phyloP scores from a whole-genome alignment of 1,139 yeast genomes.

The Pichia sp. region DNA sequence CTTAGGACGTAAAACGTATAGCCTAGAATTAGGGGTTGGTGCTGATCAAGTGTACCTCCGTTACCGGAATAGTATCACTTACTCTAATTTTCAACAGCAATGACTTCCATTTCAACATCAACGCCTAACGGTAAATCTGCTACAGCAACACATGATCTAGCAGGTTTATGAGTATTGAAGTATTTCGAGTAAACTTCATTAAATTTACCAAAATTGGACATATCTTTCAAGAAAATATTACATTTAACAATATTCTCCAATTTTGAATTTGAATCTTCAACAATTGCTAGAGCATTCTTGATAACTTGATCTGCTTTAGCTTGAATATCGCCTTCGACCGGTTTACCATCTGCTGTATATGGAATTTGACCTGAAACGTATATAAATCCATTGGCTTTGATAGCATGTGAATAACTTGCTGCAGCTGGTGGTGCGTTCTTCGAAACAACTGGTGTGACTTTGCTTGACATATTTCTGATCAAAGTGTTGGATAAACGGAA shows the following conservation, averaged over 20 bases:
- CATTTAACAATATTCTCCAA: slow-evolving; percentile 79
- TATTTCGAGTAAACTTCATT: slow-evolving; percentile 77
- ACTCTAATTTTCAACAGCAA: slow-evolving; percentile 54
- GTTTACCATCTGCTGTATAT: slow-evolving; percentile 73
- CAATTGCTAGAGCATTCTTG: slow-evolving; percentile 64
- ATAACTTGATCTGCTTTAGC: slow-evolving; percentile 83
- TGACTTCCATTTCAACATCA: slow-evolving; percentile 65
- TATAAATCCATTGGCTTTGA: slow-evolving; percentile 76
- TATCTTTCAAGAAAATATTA: slow-evolving; percentile 82
- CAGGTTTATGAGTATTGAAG: slow-evolving; percentile 80
- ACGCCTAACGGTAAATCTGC: slow-evolving; percentile 79
- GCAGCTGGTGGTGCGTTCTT: slow-evolving; percentile 90
- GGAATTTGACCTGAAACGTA: slow-evolving; percentile 97
- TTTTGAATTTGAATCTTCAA: slow-evolving; percentile 77
- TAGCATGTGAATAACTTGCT: slow-evolving; percentile 90
- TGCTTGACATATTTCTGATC: slow-evolving; percentile 20
- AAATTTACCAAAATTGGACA: slow-evolving; percentile 72
- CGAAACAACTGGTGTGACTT: slow-evolving; percentile 51
- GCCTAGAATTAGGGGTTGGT: no score
- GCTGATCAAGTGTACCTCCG: neutral
- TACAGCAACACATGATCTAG: slow-evolving; percentile 94
- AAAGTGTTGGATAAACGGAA: neutral
- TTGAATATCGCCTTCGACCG: slow-evolving; percentile 66
- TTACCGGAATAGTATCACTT: neutral
- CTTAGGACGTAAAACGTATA: no score